Base-by-base conservation (phyloP, 768 basidiomycete species). In the Auricularia cornea region DNA sequence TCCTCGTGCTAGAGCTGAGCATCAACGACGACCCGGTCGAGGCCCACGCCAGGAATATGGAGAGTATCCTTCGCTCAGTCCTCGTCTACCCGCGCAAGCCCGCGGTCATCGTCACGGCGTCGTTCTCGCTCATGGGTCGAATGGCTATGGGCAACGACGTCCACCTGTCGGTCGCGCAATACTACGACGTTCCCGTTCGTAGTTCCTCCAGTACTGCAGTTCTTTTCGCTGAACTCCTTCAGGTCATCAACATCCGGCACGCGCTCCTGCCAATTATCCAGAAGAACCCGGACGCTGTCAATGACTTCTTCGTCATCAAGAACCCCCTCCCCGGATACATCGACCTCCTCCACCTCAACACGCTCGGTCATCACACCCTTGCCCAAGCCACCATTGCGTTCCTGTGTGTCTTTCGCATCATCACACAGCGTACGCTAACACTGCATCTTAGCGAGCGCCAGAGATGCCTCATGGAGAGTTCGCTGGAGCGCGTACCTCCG, bases 111-210 rank as follows among this genome's bases (percentile, higher is more conserved):
- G 30, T 62, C n/a, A 51, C 51, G 3, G 61, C 61, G 29, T 52
- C 48, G 40, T 62, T 62, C 54, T 62, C 61, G 23, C 35, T 62
- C 18, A 62, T 62, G 61, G 61, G 54, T 3, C 29, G 48, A 33
- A 51, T 62, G 23, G 30, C 35, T n/a, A 62, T 62, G 61, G 61
- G 61, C 28, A 32, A 32, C 61, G 61, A 62, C 61, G 61, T 31
- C 10, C 61, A 62, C n/a, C n/a, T 62, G n/a, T 38, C 61, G 5
- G 61, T 62, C 14, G 61, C 61, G 30, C 61, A 62, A 26, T 57
- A 57, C 28, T 57, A 57, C 28, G 54, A 57, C 28, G 54, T 57
- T 4, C 54, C 54, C 26, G 54, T 57, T 14, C 44, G 44, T 20
- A 20, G n/a, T n/a, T 48, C 44, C 20, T 23, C 44, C n/a, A n/a